These are phyloP conservation scores for Ophiostoma piceae DNA, from an alignment of 2,329 filamentous ascomycete genomes.

Conservation along the genomic window DNA sequence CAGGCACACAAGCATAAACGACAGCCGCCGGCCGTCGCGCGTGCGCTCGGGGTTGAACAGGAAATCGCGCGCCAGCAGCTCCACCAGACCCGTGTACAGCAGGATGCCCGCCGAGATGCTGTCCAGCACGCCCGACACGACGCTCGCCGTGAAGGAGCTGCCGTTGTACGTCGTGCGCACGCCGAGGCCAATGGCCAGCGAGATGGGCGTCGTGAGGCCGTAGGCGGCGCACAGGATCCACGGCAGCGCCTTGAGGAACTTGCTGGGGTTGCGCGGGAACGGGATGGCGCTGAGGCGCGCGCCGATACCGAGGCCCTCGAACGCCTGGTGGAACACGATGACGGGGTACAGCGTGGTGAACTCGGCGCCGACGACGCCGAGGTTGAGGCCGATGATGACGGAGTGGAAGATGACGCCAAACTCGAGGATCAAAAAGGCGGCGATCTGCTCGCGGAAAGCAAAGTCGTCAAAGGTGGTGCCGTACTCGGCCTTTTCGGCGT, in stretches of 20 bases:
- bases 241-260: conserved; percentile 62
- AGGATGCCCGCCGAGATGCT: conserved; percentile 85
- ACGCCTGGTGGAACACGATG: conserved; percentile 83
- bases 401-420: conserved; percentile 95
- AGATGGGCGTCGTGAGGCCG: conserved; percentile 75
- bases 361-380: conserved; percentile 53
- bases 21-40: conserved; percentile 61
- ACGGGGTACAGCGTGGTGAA: conserved; percentile 59
- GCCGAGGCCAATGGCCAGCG: conserved; percentile 78
- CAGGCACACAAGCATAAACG: conserved; percentile 68
- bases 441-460: conserved; percentile 41
- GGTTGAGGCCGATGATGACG: conserved; percentile 85
- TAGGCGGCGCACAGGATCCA: conserved; percentile 68
- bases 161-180: conserved; percentile 61
- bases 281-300: conserved; percentile 68
- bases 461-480: conserved; percentile 29
- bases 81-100: conserved; percentile 91
- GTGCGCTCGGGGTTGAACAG: conserved; percentile 90
- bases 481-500: conserved; percentile 48
- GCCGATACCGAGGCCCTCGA: conserved; percentile 89
- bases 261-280: conserved; percentile 57
- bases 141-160: conserved; percentile 51
- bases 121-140: conserved; percentile 86
- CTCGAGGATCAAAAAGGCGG: conserved; percentile 76
- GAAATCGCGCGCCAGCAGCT: conserved; percentile 93